phyloP scores from a whole-genome alignment of 176 grass and related monocot genomes.

The Bromus sterilis region DNA sequence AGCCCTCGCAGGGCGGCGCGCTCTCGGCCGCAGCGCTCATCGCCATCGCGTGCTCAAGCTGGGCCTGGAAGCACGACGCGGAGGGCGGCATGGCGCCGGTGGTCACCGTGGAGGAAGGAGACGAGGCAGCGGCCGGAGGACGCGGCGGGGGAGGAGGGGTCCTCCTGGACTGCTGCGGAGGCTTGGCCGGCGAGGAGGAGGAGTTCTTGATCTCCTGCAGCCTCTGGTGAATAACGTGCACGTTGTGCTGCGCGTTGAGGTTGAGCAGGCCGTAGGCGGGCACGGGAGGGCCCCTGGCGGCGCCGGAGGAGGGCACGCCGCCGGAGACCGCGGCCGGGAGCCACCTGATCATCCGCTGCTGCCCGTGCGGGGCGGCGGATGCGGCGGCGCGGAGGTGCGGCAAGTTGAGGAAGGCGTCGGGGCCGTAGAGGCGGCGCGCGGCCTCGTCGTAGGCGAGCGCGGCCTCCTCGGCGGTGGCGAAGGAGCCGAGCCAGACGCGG shows the following conservation, averaged over 20 bases:
- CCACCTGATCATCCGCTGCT: constrained; percentile 71
- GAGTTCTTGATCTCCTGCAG: constrained; percentile 76
- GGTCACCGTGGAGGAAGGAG: constrained; percentile 40
- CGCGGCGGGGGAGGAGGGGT: not conserved
- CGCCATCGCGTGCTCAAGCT: constrained; percentile 33
- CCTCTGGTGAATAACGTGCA: constrained; percentile 96
- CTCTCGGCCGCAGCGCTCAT: not conserved
- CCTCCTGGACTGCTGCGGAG: not conserved
- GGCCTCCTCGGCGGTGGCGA: constrained; percentile 85
- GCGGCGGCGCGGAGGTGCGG: constrained; percentile 76
- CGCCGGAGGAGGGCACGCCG: not conserved
- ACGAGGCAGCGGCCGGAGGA: not conserved
- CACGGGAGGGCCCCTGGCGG: not conserved
- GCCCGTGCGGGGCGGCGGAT: constrained; percentile 15
- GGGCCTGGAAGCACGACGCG: constrained; percentile 38
- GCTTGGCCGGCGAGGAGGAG: not conserved
- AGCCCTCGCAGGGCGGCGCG: not conserved
- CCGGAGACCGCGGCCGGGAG: constrained; percentile 46
- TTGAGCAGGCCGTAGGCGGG: constrained; percentile 88
- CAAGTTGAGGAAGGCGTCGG: constrained; percentile 92
- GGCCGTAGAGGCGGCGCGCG: constrained; percentile 83
- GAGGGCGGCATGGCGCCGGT: not conserved
- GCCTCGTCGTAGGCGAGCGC: constrained; percentile 91
- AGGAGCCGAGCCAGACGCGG: constrained; percentile 78
- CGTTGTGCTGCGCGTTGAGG: constrained; percentile 98